Conservation (phyloP, 2,329 filamentous ascomycete genomes). For the Hymenoscyphus salicellus region DNA sequence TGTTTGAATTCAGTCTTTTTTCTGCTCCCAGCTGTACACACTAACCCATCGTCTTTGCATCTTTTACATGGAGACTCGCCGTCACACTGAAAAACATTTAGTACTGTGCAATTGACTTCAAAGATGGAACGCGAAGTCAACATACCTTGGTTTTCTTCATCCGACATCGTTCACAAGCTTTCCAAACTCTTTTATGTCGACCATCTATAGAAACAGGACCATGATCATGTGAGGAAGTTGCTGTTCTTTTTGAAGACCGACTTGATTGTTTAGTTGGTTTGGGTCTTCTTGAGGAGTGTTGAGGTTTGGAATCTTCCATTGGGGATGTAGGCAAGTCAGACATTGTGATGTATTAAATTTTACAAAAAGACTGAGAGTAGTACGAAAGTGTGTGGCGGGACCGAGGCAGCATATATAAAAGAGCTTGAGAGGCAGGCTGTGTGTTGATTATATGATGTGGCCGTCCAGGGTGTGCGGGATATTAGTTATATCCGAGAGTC, state of each 20-base stretch:
- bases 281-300: conserved; percentile 18
- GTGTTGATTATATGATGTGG: conserved; percentile 24
- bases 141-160: conserved; percentile 68
- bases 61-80: conserved; percentile 65
- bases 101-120: conserved; percentile 1
- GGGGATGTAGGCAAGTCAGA: conserved; percentile 25
- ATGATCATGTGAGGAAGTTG: conserved; percentile 29
- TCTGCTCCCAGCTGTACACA: conserved; percentile 60
- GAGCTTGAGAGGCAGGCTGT: conserved; percentile 12
- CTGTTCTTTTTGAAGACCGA: conserved; percentile 24
- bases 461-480: conserved; percentile 20
- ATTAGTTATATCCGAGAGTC: conserved; percentile 25
- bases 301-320: conserved; percentile 23
- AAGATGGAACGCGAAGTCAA: background rate
- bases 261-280: conserved; percentile 26
- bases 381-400: background rate
- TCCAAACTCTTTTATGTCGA: conserved; percentile 64
- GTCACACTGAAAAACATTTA: conserved; percentile 50
- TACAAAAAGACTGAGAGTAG: background rate
- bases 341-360: conserved; percentile 7
- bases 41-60: conserved; percentile 63
- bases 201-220: conserved; percentile 47
- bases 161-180: conserved; percentile 63
- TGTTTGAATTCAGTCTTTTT: conserved; percentile 71
- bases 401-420: conserved; percentile 15